A percentile compares a stretch with the other conserved stretches of the same genome.
Evolutionary conservation across 257 asterid genomes (phyloP).

Genomic region (Solanum appendiculatum): DNA sequence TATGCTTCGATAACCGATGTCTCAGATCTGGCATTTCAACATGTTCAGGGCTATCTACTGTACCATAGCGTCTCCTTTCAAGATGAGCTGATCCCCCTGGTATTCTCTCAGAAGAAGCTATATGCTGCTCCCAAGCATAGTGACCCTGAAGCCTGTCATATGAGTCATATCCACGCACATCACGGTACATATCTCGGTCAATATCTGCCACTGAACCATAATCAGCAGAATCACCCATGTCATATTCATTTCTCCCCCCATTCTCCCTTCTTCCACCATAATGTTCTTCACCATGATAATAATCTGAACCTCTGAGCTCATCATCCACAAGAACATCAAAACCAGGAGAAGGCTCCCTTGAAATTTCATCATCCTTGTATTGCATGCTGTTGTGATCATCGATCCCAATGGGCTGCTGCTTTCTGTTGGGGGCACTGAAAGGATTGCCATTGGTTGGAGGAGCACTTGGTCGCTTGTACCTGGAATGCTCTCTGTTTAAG

Average conservation of each 20-base stretch:
- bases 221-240: slow-evolving; percentile 36
- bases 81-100: slow-evolving; percentile 27
- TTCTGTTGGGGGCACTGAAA: background rate
- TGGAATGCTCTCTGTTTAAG: background rate
- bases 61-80: slow-evolving; percentile 33
- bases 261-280: slow-evolving; percentile 44
- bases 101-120: slow-evolving; percentile 46
- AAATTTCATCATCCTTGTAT: slow-evolving; percentile 34
- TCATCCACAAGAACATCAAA: slow-evolving; percentile 89
- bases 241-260: slow-evolving; percentile 32
- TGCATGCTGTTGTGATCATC: slow-evolving; percentile 8
- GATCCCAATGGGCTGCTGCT: slow-evolving; percentile 10
- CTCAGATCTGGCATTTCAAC: slow-evolving; percentile 58
- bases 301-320: slow-evolving; percentile 63
- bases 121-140: slow-evolving; percentile 45
- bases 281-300: slow-evolving; percentile 60
- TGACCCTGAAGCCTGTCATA: slow-evolving; percentile 18
- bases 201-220: slow-evolving; percentile 26
- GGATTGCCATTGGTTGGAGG: slow-evolving; percentile 2
- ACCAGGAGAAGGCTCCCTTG: slow-evolving; percentile 95
- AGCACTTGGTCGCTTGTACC: slow-evolving; percentile 2
- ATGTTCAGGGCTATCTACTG: slow-evolving; percentile 30
- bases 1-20: slow-evolving; percentile 49
- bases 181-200: slow-evolving; percentile 43
- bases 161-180: slow-evolving; percentile 38